Percentiles rank a stretch among this genome's conserved stretches.
phyloP scores from a whole-genome alignment of 2,329 filamentous ascomycete species.

The Xylariomycetidae sp. region DNA sequence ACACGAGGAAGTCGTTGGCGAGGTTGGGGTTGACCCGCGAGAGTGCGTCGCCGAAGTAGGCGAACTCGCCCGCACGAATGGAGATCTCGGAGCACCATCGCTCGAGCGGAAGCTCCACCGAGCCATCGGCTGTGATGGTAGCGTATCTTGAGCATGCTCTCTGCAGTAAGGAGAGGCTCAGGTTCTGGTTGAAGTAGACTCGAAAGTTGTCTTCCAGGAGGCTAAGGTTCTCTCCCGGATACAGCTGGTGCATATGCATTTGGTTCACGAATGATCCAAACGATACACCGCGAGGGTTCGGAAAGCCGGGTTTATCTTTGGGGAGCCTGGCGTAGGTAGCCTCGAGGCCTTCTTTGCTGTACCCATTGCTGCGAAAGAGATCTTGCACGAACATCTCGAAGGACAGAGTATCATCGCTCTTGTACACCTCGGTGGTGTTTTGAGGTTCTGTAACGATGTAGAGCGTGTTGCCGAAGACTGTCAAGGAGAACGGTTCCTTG shows the following conservation, averaged over 20 bases:
- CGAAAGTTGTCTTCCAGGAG: slow-evolving; percentile 11
- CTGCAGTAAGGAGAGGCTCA: slow-evolving; percentile 6
- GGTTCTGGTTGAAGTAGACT: slow-evolving; percentile 11
- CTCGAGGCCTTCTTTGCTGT: slow-evolving; percentile 11
- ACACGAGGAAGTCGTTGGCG: slow-evolving; percentile 12
- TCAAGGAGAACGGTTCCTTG: slow-evolving; percentile 20
- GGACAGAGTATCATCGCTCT: slow-evolving; percentile 17
- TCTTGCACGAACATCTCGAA: slow-evolving; percentile 19
- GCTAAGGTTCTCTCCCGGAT: slow-evolving; percentile 15
- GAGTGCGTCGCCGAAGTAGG: slow-evolving; percentile 20
- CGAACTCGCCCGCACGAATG: slow-evolving; percentile 10
- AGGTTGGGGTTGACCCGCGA: slow-evolving; percentile 10
- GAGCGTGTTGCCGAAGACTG: slow-evolving; percentile 13
- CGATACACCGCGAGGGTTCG: slow-evolving; percentile 16
- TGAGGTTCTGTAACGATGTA: slow-evolving; percentile 19
- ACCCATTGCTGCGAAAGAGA: slow-evolving; percentile 15
- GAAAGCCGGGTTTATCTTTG: slow-evolving; percentile 16
- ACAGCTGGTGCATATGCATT: slow-evolving; percentile 19
- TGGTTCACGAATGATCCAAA: slow-evolving; percentile 8
- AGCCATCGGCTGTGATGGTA: neutral
- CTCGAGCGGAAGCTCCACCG: slow-evolving; percentile 10
- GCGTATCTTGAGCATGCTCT: slow-evolving; percentile 5
- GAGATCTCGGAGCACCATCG: slow-evolving; percentile 20
- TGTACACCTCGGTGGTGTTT: slow-evolving; percentile 17
- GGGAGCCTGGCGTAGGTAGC: slow-evolving; percentile 12